phyloP scores from a whole-genome alignment of 768 basidiomycete genomes.

The Termitomyces heimii region DNA sequence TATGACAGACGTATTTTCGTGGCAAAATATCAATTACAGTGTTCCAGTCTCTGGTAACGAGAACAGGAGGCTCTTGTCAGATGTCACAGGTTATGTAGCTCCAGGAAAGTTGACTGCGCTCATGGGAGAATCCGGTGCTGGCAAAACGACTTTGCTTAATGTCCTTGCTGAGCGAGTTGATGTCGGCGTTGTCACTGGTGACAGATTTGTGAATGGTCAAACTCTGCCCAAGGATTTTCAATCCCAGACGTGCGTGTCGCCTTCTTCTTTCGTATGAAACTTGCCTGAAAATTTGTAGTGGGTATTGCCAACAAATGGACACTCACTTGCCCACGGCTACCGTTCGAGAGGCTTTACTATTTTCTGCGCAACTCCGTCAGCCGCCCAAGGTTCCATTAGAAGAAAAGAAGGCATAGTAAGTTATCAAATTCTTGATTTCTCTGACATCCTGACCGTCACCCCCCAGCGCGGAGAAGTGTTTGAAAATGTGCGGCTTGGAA shows the following conservation, averaged over 20 bases:
- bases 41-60: slow-evolving; percentile 43
- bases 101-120: slow-evolving; percentile 66
- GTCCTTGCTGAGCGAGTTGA: slow-evolving; percentile 34
- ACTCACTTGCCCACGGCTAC: slow-evolving; percentile 70
- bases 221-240: slow-evolving; percentile 37
- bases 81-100: slow-evolving; percentile 73
- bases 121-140: slow-evolving; percentile 44
- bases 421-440: slow-evolving; percentile 1
- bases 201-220: slow-evolving; percentile 36
- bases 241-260: slow-evolving; percentile 36
- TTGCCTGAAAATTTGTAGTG: slow-evolving; percentile 19
- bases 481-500: slow-evolving; percentile 57
- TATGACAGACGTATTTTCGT: slow-evolving; percentile 57
- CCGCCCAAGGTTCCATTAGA: slow-evolving; percentile 54
- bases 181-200: slow-evolving; percentile 31
- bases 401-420: slow-evolving; percentile 80
- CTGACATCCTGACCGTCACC: neutral
- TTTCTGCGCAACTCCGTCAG: slow-evolving; percentile 78
- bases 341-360: slow-evolving; percentile 74
- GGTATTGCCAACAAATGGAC: slow-evolving; percentile 85
- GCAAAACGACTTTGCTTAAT: slow-evolving; percentile 38
- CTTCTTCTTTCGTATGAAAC: neutral
- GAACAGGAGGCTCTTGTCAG: slow-evolving; percentile 49
- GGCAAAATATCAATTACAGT: slow-evolving; percentile 56
- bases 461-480: slow-evolving; percentile 9